Base-by-base conservation (phyloP, 805 yeast species). In the Lipomyces orientalis region DNA sequence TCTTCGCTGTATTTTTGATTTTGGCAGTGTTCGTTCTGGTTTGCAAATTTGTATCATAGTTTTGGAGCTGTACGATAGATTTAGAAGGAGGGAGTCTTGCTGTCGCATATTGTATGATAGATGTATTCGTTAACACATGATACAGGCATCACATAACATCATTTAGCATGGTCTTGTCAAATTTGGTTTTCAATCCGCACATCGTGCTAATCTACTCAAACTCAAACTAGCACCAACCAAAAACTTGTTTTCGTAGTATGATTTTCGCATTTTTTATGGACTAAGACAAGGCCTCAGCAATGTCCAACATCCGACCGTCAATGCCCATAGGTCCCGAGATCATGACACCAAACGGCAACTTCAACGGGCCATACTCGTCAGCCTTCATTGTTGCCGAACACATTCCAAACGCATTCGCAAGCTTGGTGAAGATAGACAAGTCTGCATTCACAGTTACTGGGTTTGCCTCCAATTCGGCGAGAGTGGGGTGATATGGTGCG, bases 281-380 rank as follows among this genome's bases (percentile, higher is more conserved):
- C 34, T 29, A 65, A 29, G 59, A 63, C 29, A 68, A 39, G 7
- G 58, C 10, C 51, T 62, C 62, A 4, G 71, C 71, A 39, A 68
- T 68, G 39, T 68, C 71, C 54, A 68, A 52, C 64, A 68, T 51
- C 2, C 71, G 64, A 29, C 67, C 70, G 43, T 68, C 71, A 71
- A 68, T 63, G 14, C 71, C 71, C 67, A 66, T 63, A 4, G 71
- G 71, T 19, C 68, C 71, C 19, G 67, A 49, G 14, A 66, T 22
- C 71, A 68, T 60, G 16, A 46, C 66, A n/a, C 68, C 64, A 54
- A 67, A 67, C 10, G 67, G 66, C 33, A 59, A 31, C 31, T 49
- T 52, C 14, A 19, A 25, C 35, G 67, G 61, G 2, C 60, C 64
- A 31, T 49, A 16, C 12, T 60, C 60, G 12, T 60, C 60, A 12